These are phyloP conservation scores for Fusarium subtropicale DNA, from an alignment of 2,329 filamentous ascomycete genomes.

Conservation along the genomic window DNA sequence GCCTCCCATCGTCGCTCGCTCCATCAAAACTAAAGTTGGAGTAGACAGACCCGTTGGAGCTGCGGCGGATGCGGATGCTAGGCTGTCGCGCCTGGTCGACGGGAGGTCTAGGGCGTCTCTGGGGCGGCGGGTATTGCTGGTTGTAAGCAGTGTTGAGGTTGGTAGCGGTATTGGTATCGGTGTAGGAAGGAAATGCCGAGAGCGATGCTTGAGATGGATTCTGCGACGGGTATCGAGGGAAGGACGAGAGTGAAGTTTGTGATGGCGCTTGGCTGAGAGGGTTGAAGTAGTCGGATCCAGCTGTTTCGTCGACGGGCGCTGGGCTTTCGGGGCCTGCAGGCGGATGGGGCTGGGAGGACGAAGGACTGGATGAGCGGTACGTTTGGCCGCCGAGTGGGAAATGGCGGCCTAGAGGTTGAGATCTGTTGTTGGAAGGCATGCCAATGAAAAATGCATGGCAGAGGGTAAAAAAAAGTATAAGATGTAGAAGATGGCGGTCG, in stretches of 20 bases:
- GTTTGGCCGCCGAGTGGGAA: slow-evolving; percentile 14
- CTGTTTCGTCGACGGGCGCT: slow-evolving; percentile 38
- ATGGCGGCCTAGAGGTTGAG: slow-evolving; percentile 38
- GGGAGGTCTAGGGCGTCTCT: slow-evolving; percentile 28
- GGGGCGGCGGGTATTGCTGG: slow-evolving; percentile 6
- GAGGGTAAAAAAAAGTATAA: background rate
- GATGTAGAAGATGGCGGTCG: background rate
- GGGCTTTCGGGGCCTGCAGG: slow-evolving; percentile 36
- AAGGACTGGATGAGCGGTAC: slow-evolving; percentile 33
- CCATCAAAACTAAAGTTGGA: slow-evolving; percentile 34
- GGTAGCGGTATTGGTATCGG: background rate
- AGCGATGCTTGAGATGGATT: slow-evolving; percentile 30
- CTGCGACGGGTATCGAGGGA: slow-evolving; percentile 19
- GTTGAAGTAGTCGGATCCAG: slow-evolving; percentile 44
- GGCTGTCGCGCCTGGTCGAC: slow-evolving; percentile 39
- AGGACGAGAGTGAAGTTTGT: slow-evolving; percentile 32
- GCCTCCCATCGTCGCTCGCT: slow-evolving; percentile 39
- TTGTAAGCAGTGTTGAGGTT: background rate
- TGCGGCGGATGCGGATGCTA: slow-evolving; percentile 45
- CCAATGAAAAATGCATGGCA: slow-evolving; percentile 26
- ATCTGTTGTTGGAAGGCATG: slow-evolving; percentile 42
- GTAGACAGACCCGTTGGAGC: slow-evolving; percentile 41
- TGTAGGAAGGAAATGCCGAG: slow-evolving; percentile 29
- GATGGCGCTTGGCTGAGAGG: slow-evolving; percentile 39
- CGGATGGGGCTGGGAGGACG: slow-evolving; percentile 2